phyloP scores from a whole-genome alignment of 768 basidiomycete species.

The Leccinellum luteum region DNA sequence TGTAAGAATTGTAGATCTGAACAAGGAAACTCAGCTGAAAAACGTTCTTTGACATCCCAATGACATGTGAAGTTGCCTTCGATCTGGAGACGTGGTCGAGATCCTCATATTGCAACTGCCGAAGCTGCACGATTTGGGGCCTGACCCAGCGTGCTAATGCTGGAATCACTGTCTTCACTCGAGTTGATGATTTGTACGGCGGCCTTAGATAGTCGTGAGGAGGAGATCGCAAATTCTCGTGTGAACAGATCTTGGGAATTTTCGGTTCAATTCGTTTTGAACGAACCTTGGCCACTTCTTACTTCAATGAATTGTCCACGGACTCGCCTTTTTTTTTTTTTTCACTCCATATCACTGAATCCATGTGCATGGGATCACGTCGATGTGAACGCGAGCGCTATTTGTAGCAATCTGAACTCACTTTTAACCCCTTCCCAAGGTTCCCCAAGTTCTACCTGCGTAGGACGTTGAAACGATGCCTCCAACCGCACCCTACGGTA shows the following conservation, averaged over 20 bases:
- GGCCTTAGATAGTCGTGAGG: no score
- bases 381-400: not conserved
- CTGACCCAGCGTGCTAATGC: not conserved
- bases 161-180: no score
- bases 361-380: not conserved
- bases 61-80: not conserved
- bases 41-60: not conserved
- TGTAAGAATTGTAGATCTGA: not conserved
- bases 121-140: not conserved
- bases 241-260: no score
- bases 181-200: no score
- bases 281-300: no score
- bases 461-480: slow-evolving; percentile 11
- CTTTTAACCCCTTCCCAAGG: not conserved
- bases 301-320: no score
- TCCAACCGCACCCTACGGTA: slow-evolving; percentile 51
- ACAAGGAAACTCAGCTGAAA: not conserved
- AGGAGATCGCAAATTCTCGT: no score
- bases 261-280: no score
- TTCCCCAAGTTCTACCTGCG: not conserved
- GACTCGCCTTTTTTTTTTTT: not conserved
- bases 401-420: not conserved
- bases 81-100: not conserved
- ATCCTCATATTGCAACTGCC: not conserved
- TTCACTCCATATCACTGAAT: not conserved